These are phyloP conservation scores for Biscogniauxia mediterranea DNA, from an alignment of 2,329 filamentous ascomycete species.

Conservation along the genomic window DNA sequence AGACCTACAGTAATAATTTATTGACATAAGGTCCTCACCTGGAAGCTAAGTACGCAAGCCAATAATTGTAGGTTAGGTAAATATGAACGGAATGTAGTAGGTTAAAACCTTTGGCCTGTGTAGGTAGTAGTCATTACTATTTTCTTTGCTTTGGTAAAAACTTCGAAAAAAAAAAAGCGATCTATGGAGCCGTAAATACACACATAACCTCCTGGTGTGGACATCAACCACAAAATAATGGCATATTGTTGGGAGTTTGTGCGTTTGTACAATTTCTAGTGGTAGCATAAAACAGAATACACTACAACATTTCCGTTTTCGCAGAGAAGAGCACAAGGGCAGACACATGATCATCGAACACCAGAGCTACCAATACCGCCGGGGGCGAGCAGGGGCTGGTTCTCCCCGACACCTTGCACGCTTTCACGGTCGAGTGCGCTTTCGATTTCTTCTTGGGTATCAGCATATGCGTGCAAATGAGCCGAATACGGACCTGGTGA, in stretches of 20 bases:
- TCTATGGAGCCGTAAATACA: too few relatives aligned
- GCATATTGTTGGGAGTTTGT: neutral
- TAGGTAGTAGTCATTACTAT: too few relatives aligned
- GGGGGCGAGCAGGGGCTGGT: conserved; percentile 35
- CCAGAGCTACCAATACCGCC: conserved; percentile 34
- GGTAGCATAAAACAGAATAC: neutral
- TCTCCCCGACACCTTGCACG: conserved; percentile 34
- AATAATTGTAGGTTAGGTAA: neutral
- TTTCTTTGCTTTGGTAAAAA: too few relatives aligned
- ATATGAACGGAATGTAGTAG: neutral
- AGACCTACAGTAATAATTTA: too few relatives aligned
- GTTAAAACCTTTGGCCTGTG: neutral
- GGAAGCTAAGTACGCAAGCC: neutral
- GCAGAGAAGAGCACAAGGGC: neutral
- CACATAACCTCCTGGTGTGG: too few relatives aligned
- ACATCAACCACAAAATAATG: too few relatives aligned
- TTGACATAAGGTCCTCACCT: neutral
- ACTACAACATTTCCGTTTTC: neutral
- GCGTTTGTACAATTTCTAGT: neutral
- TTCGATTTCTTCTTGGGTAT: conserved; percentile 36
- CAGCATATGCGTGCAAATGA: conserved; percentile 34
- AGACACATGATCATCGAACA: conserved; percentile 23
- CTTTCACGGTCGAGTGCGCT: conserved; percentile 34
- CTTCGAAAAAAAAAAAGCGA: too few relatives aligned
- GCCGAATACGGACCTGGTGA: conserved; percentile 35